Conservation (phyloP, 2,329 filamentous ascomycete genomes). For the Ophiostoma fasciatum region DNA sequence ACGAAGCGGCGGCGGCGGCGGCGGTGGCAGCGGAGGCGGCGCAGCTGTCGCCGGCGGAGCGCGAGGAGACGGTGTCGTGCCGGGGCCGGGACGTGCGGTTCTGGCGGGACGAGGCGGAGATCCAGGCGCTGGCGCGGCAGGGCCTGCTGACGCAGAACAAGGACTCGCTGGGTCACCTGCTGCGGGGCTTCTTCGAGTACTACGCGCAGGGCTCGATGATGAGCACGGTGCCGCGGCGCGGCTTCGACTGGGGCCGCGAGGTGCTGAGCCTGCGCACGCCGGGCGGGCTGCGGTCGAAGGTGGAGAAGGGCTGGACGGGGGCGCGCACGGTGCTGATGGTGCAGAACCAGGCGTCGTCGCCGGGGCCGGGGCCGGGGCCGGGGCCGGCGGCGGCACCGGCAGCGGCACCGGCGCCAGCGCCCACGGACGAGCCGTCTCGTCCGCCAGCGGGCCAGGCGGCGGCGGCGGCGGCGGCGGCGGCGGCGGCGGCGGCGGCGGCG, state of each 20-base stretch:
- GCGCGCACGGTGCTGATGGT: constrained; percentile 54
- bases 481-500: constrained; percentile 6
- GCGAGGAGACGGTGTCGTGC: constrained; percentile 30
- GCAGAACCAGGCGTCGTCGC: constrained; percentile 20
- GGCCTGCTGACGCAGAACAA: constrained; percentile 51
- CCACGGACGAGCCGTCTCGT: no score
- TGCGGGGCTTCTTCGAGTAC: constrained; percentile 81
- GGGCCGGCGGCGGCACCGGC: background rate
- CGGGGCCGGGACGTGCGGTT: constrained; percentile 61
- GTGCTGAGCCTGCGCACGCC: constrained; percentile 62
- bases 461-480: background rate
- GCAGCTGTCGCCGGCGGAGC: constrained; percentile 21
- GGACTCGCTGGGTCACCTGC: constrained; percentile 53
- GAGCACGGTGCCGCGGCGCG: constrained; percentile 32
- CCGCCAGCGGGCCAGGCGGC: no score
- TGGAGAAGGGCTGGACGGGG: constrained; percentile 74
- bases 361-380: constrained; percentile 8
- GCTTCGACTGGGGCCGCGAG: constrained; percentile 69
- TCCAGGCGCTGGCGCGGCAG: constrained; percentile 41
- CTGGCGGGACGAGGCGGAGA: constrained; percentile 60
- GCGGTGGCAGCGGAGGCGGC: constrained; percentile 25
- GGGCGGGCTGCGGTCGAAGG: constrained; percentile 58
- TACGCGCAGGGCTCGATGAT: constrained; percentile 50
- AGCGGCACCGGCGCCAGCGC: background rate
- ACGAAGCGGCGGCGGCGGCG: no score